Base-by-base conservation (phyloP, 2,329 filamentous ascomycete genomes). In the Ophiostoma himal-ulmi region DNA sequence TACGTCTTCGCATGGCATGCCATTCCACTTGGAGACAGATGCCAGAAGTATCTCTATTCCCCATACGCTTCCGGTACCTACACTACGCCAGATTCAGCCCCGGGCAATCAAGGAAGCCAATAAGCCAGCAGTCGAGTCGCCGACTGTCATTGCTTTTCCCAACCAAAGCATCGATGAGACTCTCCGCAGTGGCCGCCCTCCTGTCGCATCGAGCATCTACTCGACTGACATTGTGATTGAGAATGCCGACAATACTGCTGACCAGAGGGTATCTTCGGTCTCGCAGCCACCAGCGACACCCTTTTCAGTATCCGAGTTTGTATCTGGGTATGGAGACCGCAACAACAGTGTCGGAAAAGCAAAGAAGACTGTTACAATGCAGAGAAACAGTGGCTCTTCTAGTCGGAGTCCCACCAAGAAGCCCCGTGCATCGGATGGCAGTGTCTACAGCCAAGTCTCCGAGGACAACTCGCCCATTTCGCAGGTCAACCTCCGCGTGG, bases 401-500 rank as follows among this genome's bases (percentile, higher is more conserved):
- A 75, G 73, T 37, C 67, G 48, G 6, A 73, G 70, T 26, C 34
- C 34, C 1, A 60, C 22, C 44, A 67, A 14, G 13, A 72, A 37
- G 39, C 41, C 67, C 37, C 78, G 82, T 41, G 77, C 77, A 17
- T 86, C 85, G 1, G 78, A 80, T 67, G 80, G 80, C 57, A 83
- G 81, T 71, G 78, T 79, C 69, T 81, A 82, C 74, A 85, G 83
- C 71, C 80, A 78, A 67, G 79, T 81, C 2, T 84, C 84, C 0
- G 83, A 86, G 22, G 85, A 88, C 73, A 86, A 85, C 71, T 88
- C 88, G 1, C 87, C 89, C 1, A 79, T 90, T 26, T 86, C 88
- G 0, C 89, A 90, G 77, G 90, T 93, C 72, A 93, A 93, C 76
- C 84, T 95, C 30, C 85, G 92, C 1, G 89, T 93, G 20, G 91